Base-by-base conservation (phyloP, 2,329 filamentous ascomycete genomes). In the Acephala macrosclerotiorum region DNA sequence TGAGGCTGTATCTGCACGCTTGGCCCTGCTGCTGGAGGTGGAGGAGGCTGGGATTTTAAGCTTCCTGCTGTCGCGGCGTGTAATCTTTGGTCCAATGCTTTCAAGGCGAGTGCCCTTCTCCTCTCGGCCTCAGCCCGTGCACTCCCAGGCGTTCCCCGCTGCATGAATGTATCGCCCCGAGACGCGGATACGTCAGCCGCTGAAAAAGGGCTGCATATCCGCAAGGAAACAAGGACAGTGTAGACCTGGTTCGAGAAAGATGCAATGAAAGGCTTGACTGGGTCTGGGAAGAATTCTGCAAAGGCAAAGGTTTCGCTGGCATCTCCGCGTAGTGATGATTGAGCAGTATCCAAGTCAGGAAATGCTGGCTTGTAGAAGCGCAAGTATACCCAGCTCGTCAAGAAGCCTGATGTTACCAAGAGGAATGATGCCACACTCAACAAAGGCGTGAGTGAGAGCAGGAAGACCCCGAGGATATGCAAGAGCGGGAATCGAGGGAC, bases 281-380 rank as follows among this genome's bases (percentile, higher is more conserved):
- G 88, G 58, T 91, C 91, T 0, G 96, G 96, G 81, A 98, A 98
- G 83, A 99, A 97, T 74, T 96, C 93, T 70, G 94, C 91, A 77
- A 99, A 97, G 8, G 94, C 91, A 77, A 99, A 99, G 0, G 94
- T 97, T 79, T 99, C 96, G 78, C 92, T 96, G 40, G 96, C 93
- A 78, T 99, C 96, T 68, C 96, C 96, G 70, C 90, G 91, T 72
- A 97, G 87, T 9, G 85, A 82, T 2, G 85, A 79, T 74, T 91
- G 88, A 11, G 85, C 84, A 14, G 85, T 81, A 73, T 90, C 88
- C 68, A 91, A 86, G 73, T 91, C 89, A 63, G 89, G 88, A 74
- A 90, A 90, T 65, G 90, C 87, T 63, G 84, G 80, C 81, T 97
- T 97, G 84, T 93, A 97, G 84, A 98, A 99, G 71, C 96, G 93